Evolutionary conservation across 176 grass and related monocot genomes (phyloP).

Genomic region (Zoysia japonica): DNA sequence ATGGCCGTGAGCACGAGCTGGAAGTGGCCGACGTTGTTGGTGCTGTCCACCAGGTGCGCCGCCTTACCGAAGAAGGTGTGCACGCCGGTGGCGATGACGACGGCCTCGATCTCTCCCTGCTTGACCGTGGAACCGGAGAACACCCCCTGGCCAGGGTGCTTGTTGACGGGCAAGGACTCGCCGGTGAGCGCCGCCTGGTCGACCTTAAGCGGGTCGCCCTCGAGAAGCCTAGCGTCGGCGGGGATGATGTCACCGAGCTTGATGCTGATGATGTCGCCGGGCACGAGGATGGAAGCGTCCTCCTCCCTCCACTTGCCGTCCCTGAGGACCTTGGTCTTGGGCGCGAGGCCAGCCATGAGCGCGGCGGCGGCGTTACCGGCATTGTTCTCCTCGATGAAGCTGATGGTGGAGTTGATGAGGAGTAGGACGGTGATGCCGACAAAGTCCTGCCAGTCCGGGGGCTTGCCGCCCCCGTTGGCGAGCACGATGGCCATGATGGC

Average conservation of each 20-base stretch:
- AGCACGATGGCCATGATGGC: constrained; percentile 91
- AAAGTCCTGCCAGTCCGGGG: constrained; percentile 95
- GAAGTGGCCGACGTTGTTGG: constrained; percentile 95
- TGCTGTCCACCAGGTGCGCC: constrained; percentile 91
- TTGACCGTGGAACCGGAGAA: constrained; percentile 93
- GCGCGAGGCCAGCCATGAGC: constrained; percentile 86
- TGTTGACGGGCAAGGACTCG: constrained; percentile 80
- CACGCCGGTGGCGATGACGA: constrained; percentile 91
- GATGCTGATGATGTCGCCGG: constrained; percentile 80
- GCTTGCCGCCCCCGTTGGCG: constrained; percentile 81
- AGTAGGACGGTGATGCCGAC: constrained; percentile 84
- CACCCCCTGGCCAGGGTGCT: constrained; percentile 61
- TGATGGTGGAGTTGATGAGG: constrained; percentile 96
- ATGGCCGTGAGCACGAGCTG: constrained; percentile 88
- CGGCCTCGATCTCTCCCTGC: constrained; percentile 92
- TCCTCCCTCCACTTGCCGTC: constrained; percentile 78
- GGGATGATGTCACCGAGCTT: constrained; percentile 98
- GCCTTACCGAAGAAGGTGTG: constrained; percentile 99
- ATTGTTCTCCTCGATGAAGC: constrained; percentile 98
- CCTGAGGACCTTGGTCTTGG: constrained; percentile 87
- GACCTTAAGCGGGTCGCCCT: constrained; percentile 93
- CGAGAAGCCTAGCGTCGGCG: constrained; percentile 73
- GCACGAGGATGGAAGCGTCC: constrained; percentile 78
- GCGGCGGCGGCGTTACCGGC: constrained; percentile 82
- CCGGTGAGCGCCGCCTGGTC: constrained; percentile 93